Conservation (phyloP, 371 early-diverging fungal species). For the Encephalitozoon hellem region DNA sequence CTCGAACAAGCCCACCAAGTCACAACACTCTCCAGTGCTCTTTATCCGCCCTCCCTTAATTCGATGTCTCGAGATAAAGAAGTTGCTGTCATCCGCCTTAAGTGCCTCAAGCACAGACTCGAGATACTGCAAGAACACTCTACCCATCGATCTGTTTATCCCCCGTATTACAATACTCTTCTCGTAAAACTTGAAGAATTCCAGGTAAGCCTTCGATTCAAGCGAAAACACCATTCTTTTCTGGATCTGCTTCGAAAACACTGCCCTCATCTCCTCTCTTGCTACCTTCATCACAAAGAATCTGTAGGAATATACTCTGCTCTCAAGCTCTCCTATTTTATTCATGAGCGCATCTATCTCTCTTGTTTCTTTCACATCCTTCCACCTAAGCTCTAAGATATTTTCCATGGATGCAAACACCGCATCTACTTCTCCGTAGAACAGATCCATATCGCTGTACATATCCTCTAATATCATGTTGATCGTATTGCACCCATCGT, state of each 20-base stretch:
- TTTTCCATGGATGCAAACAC: background rate
- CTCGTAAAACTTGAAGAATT: background rate
- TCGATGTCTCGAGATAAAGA: background rate
- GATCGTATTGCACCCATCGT: background rate
- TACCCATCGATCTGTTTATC: background rate
- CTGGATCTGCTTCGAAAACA: background rate
- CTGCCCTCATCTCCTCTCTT: background rate
- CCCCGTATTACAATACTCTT: background rate
- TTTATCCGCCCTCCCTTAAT: background rate
- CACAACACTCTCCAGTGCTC: background rate
- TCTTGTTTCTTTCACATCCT: background rate
- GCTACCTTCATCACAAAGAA: conserved; percentile 1
- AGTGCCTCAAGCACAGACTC: background rate
- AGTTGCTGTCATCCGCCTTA: background rate
- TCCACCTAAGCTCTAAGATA: background rate
- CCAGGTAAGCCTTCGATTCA: background rate
- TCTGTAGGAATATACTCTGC: background rate
- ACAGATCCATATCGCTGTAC: background rate
- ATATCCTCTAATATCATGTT: background rate
- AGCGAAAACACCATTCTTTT: background rate
- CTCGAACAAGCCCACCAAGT: background rate
- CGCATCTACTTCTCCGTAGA: background rate
- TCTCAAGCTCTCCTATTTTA: background rate
- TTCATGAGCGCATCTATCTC: background rate
- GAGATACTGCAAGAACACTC: background rate